Percentiles rank a stretch among this genome's conserved stretches.
phyloP scores from a whole-genome alignment of 257 asterid genomes.

The Solanum etuberosum region DNA sequence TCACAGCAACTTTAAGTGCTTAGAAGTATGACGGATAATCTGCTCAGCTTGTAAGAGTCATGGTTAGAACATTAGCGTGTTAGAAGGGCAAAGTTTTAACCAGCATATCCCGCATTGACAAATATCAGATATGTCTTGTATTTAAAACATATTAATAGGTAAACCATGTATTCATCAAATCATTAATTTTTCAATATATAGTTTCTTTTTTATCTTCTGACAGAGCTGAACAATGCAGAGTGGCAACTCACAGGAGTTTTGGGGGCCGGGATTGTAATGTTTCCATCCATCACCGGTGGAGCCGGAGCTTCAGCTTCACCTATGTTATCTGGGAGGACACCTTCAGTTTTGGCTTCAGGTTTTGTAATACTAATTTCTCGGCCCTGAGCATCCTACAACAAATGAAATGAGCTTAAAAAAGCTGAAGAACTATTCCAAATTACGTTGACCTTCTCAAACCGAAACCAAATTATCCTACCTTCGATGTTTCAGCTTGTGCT shows the following conservation, averaged over 20 bases:
- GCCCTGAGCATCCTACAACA: slow-evolving; percentile 17
- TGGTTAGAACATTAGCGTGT: neutral
- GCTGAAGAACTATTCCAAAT: neutral
- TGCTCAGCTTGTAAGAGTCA: neutral
- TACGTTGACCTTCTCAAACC: neutral
- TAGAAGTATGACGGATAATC: neutral
- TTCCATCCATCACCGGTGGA: slow-evolving; percentile 13
- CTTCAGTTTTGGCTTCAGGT: slow-evolving; percentile 31
- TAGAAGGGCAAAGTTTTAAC: neutral
- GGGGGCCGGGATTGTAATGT: neutral
- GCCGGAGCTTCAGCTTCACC: slow-evolving; percentile 31
- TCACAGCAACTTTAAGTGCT: neutral
- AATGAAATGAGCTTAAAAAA: neutral
- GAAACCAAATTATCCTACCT: slow-evolving; percentile 26
- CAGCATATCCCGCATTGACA: neutral
- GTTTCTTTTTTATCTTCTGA: neutral
- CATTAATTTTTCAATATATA: neutral
- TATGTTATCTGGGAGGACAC: slow-evolving; percentile 26
- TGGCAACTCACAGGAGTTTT: slow-evolving; percentile 40
- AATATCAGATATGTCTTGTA: neutral
- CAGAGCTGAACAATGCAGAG: neutral
- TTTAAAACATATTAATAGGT: neutral
- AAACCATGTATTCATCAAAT: neutral
- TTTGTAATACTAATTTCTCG: slow-evolving; percentile 19
- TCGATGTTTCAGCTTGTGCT: slow-evolving; percentile 32